Evolutionary conservation across 139 green algal genomes (phyloP).

Genomic region (Edaphochlamys debaryana): DNA sequence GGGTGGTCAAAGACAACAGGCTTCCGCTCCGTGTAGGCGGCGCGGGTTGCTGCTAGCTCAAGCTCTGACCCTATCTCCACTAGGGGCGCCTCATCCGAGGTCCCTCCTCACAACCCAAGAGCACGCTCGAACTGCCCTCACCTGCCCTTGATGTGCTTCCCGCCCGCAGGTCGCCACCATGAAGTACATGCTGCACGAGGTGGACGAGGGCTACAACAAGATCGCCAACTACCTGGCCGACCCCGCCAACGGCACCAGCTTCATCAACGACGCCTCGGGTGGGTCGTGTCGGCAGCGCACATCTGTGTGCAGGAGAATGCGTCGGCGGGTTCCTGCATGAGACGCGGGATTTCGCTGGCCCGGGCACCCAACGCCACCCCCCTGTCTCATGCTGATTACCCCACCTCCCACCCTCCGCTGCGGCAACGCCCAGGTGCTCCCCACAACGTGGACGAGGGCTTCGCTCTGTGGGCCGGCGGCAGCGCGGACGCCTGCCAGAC

Average conservation of each 20-base stretch:
- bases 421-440: conserved; percentile 30
- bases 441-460: conserved; percentile 30
- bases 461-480: conserved; percentile 14
- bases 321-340: not conserved
- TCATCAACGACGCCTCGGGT: not conserved
- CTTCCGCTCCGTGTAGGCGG: too few species aligned
- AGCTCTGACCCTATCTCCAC: too few species aligned
- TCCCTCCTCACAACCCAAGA: not conserved
- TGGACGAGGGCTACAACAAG: not conserved
- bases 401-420: not conserved
- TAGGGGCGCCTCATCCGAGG: too few species aligned
- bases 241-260: not conserved
- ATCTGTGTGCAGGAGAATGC: too few species aligned
- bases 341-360: not conserved
- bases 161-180: not conserved
- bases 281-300: not conserved
- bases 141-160: not conserved
- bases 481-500: not conserved
- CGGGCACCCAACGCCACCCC: too few species aligned
- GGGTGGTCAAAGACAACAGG: too few species aligned
- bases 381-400: not conserved
- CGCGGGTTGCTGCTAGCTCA: too few species aligned
- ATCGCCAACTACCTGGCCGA: not conserved
- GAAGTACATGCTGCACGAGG: not conserved
- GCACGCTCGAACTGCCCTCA: not conserved